Evolutionary conservation across 331 rosid species (phyloP).

Genomic region (Dryas integrifolia): DNA sequence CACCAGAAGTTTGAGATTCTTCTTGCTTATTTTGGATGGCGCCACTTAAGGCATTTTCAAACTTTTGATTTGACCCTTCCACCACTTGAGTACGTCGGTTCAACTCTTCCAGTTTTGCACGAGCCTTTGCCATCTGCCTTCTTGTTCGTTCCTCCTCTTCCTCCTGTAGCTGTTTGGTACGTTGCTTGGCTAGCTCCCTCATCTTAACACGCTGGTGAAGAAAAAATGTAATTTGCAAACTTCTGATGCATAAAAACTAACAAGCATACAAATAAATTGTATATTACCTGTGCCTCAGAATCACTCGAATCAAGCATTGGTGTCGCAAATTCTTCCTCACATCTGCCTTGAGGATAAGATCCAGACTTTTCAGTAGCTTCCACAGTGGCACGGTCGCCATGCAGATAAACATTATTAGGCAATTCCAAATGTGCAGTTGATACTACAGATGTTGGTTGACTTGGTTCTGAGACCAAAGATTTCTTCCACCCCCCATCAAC

Average conservation of each 20-base stretch:
- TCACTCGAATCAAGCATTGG: slow-evolving; percentile 47
- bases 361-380: slow-evolving; percentile 42
- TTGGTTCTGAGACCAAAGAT: slow-evolving; percentile 32
- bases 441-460: slow-evolving; percentile 25
- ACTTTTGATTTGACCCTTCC: slow-evolving; percentile 43
- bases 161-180: slow-evolving; percentile 70
- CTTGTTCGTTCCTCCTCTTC: slow-evolving; percentile 85
- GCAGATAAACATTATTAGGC: slow-evolving; percentile 43
- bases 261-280: slow-evolving; percentile 14
- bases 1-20: slow-evolving; percentile 43
- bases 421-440: slow-evolving; percentile 37
- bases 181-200: slow-evolving; percentile 73
- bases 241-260: slow-evolving; percentile 14
- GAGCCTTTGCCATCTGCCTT: slow-evolving; percentile 77
- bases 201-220: slow-evolving; percentile 56
- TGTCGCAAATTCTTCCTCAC: slow-evolving; percentile 45
- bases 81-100: slow-evolving; percentile 50
- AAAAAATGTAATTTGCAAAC: slow-evolving; percentile 20
- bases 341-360: slow-evolving; percentile 41
- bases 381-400: slow-evolving; percentile 45
- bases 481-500: slow-evolving; percentile 61
- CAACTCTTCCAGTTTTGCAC: slow-evolving; percentile 73
- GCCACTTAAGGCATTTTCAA: slow-evolving; percentile 41
- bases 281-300: slow-evolving; percentile 66
- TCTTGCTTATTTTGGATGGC: slow-evolving; percentile 47